Conservation (phyloP, 2,329 filamentous ascomycete species). For the Mycosphaerella arachidis region DNA sequence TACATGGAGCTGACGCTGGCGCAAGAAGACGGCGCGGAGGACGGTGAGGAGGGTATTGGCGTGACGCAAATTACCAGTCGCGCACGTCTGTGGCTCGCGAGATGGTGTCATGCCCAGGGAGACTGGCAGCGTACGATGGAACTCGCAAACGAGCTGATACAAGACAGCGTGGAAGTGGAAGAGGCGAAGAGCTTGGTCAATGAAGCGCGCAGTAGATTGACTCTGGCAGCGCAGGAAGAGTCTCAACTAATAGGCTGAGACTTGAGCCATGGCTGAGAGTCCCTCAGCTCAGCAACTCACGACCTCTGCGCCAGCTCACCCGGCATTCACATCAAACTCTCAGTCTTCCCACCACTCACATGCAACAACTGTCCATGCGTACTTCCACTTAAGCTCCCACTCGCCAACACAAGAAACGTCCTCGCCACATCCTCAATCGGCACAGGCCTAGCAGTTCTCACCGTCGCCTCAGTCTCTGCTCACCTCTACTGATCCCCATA, state of each 20-base stretch:
- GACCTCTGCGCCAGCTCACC: slow-evolving; percentile 8
- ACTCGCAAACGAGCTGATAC: slow-evolving; percentile 83
- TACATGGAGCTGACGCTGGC: slow-evolving; percentile 97
- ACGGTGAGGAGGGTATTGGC: slow-evolving; percentile 58
- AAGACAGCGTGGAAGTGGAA: slow-evolving; percentile 94
- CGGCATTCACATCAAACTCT: slow-evolving; percentile 18
- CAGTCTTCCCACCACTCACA: slow-evolving; percentile 46
- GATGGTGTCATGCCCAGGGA: slow-evolving; percentile 68
- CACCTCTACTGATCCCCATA: slow-evolving; percentile 39
- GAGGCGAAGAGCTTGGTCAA: slow-evolving; percentile 90
- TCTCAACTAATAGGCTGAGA: neutral
- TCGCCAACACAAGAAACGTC: slow-evolving; percentile 44
- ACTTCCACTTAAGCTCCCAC: slow-evolving; percentile 43
- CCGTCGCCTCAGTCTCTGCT: slow-evolving; percentile 42
- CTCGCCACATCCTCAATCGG: slow-evolving; percentile 41
- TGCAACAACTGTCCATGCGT: slow-evolving; percentile 44
- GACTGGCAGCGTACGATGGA: slow-evolving; percentile 74
- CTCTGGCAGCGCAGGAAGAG: slow-evolving; percentile 18
- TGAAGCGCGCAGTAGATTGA: slow-evolving; percentile 75
- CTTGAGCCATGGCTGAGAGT: neutral
- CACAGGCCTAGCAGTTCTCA: slow-evolving; percentile 37
- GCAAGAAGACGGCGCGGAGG: slow-evolving; percentile 71
- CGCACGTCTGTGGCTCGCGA: slow-evolving; percentile 88
- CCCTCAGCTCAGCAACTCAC: neutral
- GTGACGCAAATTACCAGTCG: slow-evolving; percentile 89